These are phyloP conservation scores for Climacium dendroides DNA, from an alignment of 225 moss, liverwort and hornwort species.

Conservation along the genomic window DNA sequence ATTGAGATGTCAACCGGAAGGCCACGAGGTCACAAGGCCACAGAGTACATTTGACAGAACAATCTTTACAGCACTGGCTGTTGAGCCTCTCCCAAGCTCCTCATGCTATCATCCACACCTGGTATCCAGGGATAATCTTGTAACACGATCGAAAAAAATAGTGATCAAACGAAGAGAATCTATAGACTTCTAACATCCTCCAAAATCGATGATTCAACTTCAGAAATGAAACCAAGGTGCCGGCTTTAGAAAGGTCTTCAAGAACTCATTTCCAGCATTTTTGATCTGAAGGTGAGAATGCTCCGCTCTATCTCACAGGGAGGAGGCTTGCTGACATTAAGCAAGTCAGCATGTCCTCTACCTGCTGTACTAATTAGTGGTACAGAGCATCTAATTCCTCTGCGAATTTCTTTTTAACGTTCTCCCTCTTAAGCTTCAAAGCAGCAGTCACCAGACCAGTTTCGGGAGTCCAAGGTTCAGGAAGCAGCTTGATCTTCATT, in stretches of 20 bases:
- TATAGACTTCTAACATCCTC: not conserved
- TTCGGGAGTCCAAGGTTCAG: constrained; percentile 93
- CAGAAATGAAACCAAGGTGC: not conserved
- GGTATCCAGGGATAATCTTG: not conserved
- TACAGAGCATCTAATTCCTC: constrained; percentile 75
- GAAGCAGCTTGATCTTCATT: constrained; percentile 62
- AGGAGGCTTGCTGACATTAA: not conserved
- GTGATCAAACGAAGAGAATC: not conserved
- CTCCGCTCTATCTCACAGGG: not conserved
- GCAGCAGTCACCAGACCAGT: constrained; percentile 86
- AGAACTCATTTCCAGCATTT: not conserved
- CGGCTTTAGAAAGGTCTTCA: not conserved
- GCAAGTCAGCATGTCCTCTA: no score
- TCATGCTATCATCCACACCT: not conserved
- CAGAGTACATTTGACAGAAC: not conserved
- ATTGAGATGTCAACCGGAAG: not conserved
- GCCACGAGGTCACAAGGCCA: not conserved
- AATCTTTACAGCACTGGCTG: not conserved
- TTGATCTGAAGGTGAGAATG: not conserved
- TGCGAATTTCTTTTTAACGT: constrained; percentile 45
- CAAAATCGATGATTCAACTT: constrained; percentile 2
- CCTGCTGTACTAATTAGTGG: constrained; percentile 10
- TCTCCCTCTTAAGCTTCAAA: constrained; percentile 86
- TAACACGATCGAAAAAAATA: not conserved
- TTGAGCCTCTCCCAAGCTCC: not conserved